Conservation (phyloP, 495 filamentous ascomycete species). For the Penicillium nucicola region DNA sequence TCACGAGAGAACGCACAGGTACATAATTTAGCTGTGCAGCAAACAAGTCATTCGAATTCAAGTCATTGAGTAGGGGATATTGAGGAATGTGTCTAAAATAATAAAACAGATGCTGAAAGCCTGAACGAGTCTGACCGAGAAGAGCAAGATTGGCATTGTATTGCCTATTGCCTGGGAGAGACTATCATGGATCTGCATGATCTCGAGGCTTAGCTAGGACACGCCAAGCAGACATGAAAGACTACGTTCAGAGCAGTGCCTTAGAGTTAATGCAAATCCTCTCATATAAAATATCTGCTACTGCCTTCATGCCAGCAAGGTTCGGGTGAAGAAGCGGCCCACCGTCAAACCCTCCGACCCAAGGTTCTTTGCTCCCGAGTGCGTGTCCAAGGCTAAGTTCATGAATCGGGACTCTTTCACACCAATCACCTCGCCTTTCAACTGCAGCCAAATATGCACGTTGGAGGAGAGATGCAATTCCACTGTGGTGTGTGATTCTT, state of each 20-base stretch:
- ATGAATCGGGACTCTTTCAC: conserved; percentile 20
- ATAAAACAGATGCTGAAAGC: no score
- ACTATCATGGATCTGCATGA: no score
- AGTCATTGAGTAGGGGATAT: no score
- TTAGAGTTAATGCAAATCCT: neutral
- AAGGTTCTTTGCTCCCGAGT: conserved; percentile 32
- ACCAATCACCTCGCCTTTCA: conserved; percentile 26
- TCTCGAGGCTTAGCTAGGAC: no score
- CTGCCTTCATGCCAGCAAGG: conserved; percentile 30
- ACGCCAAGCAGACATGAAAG: no score
- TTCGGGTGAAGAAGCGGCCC: conserved; percentile 32
- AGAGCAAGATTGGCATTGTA: no score
- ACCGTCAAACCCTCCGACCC: conserved; percentile 31
- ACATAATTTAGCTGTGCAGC: no score
- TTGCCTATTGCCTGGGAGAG: no score
- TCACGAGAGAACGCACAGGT: neutral
- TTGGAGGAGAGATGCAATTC: conserved; percentile 24
- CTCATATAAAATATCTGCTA: conserved; percentile 23
- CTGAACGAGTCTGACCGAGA: no score
- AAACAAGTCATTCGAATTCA: no score
- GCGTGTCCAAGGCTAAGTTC: conserved; percentile 30
- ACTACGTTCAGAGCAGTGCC: neutral
- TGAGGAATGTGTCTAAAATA: no score
- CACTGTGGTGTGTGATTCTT: conserved; percentile 27
- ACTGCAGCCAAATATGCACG: conserved; percentile 27